A percentile compares a stretch with the other conserved stretches of the same genome.
Evolutionary conservation across 2,329 filamentous ascomycete genomes (phyloP).

Genomic region (Clonostachys byssicola): DNA sequence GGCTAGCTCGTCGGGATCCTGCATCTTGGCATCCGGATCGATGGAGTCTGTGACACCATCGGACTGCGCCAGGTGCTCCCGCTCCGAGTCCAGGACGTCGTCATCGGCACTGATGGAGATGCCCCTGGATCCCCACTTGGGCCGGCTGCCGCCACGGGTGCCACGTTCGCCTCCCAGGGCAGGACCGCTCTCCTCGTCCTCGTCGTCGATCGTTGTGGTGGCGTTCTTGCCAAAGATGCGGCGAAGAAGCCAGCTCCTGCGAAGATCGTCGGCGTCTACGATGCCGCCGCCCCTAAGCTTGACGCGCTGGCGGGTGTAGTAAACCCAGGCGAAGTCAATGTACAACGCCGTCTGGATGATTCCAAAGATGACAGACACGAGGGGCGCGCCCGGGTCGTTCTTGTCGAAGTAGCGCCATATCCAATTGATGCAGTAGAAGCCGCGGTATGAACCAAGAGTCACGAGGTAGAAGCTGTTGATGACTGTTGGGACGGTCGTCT

Average conservation of each 20-base stretch:
- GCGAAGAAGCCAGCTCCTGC: slow-evolving; percentile 78
- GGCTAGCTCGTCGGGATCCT: slow-evolving; percentile 62
- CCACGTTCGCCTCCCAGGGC: slow-evolving; percentile 33
- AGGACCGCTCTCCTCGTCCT: slow-evolving; percentile 55
- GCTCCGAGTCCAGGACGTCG: slow-evolving; percentile 46
- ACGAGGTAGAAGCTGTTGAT: slow-evolving; percentile 96
- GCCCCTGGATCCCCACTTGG: slow-evolving; percentile 60
- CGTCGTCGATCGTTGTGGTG: slow-evolving; percentile 37
- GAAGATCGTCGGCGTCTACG: slow-evolving; percentile 85
- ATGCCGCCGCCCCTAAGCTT: slow-evolving; percentile 85
- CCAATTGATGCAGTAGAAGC: slow-evolving; percentile 90
- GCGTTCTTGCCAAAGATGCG: slow-evolving; percentile 62
- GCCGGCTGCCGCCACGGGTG: slow-evolving; percentile 25
- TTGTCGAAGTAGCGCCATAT: slow-evolving; percentile 63
- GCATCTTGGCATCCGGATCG: slow-evolving; percentile 63
- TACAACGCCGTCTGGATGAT: slow-evolving; percentile 87
- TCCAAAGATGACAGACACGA: slow-evolving; percentile 79
- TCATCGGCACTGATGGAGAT: slow-evolving; percentile 66
- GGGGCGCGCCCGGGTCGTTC: slow-evolving; percentile 56
- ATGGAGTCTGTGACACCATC: slow-evolving; percentile 36
- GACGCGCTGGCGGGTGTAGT: slow-evolving; percentile 88
- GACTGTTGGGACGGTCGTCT: slow-evolving; percentile 93
- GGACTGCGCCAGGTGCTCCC: slow-evolving; percentile 38
- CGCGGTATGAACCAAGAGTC: slow-evolving; percentile 82
- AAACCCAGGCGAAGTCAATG: slow-evolving; percentile 94